Percentiles rank a stretch among this genome's conserved stretches.
phyloP scores from a whole-genome alignment of 306 rosid genomes.

The Gillenia trifoliata region DNA sequence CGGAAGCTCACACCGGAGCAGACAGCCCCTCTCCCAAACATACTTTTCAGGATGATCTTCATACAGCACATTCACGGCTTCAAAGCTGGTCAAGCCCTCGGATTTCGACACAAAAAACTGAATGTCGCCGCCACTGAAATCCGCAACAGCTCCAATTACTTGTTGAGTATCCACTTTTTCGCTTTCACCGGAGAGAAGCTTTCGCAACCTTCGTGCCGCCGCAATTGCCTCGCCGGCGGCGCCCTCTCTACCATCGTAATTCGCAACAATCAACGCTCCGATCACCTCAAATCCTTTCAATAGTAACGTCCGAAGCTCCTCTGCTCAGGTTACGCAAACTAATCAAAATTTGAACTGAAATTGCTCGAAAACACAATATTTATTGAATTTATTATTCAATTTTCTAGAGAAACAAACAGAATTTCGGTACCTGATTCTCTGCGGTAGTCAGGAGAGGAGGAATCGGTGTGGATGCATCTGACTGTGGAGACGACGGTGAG shows the following conservation, averaged over 20 bases:
- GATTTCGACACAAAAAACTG: slow-evolving; percentile 46
- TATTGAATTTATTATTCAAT: not conserved
- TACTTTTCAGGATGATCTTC: slow-evolving; percentile 48
- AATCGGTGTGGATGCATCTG: slow-evolving; percentile 48
- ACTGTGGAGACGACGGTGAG: slow-evolving; percentile 66
- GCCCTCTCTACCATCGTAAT: slow-evolving; percentile 19
- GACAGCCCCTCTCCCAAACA: slow-evolving; percentile 85
- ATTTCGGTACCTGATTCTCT: slow-evolving; percentile 58
- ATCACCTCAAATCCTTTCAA: slow-evolving; percentile 59
- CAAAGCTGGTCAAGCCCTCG: slow-evolving; percentile 23
- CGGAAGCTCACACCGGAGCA: slow-evolving; percentile 72
- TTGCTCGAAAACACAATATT: not conserved
- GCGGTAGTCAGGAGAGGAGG: slow-evolving; percentile 43
- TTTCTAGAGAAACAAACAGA: not conserved
- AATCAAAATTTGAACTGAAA: not conserved
- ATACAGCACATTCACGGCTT: slow-evolving; percentile 31
- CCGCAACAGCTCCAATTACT: slow-evolving; percentile 56
- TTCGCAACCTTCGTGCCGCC: slow-evolving; percentile 41
- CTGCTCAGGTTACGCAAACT: slow-evolving; percentile 31
- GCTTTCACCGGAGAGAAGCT: slow-evolving; percentile 33
- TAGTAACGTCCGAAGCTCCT: slow-evolving; percentile 59
- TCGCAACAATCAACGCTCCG: slow-evolving; percentile 58
- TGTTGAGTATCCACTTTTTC: slow-evolving; percentile 14
- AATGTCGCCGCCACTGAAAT: slow-evolving; percentile 30
- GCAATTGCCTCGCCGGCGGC: slow-evolving; percentile 47